These are phyloP conservation scores for Coffea canephora DNA, from an alignment of 257 asterid genomes.

Conservation along the genomic window DNA sequence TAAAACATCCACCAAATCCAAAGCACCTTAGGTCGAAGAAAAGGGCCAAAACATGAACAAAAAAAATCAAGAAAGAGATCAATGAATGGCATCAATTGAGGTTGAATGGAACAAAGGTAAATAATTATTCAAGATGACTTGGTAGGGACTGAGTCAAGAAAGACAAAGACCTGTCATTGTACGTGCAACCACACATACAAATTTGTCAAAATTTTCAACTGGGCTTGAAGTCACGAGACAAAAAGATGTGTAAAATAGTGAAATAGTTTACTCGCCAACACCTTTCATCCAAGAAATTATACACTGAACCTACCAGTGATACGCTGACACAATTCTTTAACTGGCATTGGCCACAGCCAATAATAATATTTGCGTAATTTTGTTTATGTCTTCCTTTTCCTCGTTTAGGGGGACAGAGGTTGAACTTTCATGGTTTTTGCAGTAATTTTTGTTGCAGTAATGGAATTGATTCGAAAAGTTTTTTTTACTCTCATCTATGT, in stretches of 20 bases:
- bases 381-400: constrained; percentile 1
- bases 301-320: too few relatives aligned
- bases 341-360: not conserved
- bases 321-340: too few relatives aligned
- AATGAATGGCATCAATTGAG: not conserved
- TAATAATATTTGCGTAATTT: not conserved
- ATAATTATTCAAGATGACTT: not conserved
- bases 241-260: not conserved
- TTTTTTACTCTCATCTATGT: too few relatives aligned
- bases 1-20: not conserved
- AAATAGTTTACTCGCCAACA: not conserved
- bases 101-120: not conserved
- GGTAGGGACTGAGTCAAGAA: constrained; percentile 2
- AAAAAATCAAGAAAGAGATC: not conserved
- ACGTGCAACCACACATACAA: not conserved
- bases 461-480: too few relatives aligned
- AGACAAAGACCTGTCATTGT: constrained; percentile 7
- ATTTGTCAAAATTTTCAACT: constrained; percentile 4
- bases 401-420: not conserved
- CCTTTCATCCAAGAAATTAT: not conserved
- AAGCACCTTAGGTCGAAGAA: not conserved
- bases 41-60: not conserved
- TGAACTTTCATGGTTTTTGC: not conserved
- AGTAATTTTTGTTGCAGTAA: too few relatives aligned
- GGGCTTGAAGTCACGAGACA: constrained; percentile 11